phyloP scores from a whole-genome alignment of 1,284 basidiomycete genomes.

The Apiotrichum gracile region DNA sequence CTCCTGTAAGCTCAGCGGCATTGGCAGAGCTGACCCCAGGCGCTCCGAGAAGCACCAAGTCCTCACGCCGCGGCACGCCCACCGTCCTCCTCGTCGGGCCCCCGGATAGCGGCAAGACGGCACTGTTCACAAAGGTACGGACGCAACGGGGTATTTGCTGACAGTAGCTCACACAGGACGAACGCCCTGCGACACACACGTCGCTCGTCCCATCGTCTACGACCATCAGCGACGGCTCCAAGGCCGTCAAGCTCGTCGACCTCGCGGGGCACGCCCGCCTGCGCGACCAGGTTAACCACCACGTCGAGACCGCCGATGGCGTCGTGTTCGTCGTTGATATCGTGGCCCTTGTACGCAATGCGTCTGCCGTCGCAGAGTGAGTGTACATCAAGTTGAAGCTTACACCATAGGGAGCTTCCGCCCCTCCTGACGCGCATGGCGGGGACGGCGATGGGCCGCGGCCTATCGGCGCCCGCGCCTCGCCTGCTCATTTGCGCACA shows the following conservation, averaged over 20 bases:
- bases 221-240: conserved; percentile 20
- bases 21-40: conserved; percentile 1
- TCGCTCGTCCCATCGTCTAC: conserved; percentile 32
- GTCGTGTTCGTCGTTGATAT: conserved; percentile 46
- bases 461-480: conserved; percentile 19
- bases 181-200: conserved; percentile 37
- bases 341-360: conserved; percentile 35
- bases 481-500: conserved; percentile 41
- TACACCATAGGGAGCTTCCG: conserved; percentile 33
- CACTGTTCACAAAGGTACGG: conserved; percentile 40
- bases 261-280: conserved; percentile 46
- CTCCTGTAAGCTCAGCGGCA: conserved; percentile 15
- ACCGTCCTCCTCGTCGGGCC: conserved; percentile 39
- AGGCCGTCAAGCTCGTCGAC: conserved; percentile 35
- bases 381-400: conserved; percentile 5
- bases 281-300: conserved; percentile 32
- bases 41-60: conserved; percentile 2
- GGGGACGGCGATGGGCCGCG: conserved; percentile 18
- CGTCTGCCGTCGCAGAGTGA: conserved; percentile 41
- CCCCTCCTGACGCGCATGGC: conserved; percentile 38
- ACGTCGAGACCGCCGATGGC: conserved; percentile 26
- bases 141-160: not conserved
- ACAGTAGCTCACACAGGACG: conserved; percentile 33
- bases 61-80: conserved; percentile 24
- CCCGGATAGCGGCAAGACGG: conserved; percentile 40